Percentiles rank a stretch among this genome's conserved stretches.
phyloP scores from a whole-genome alignment of 2,329 filamentous ascomycete genomes.

The Neoascochyta sp. region DNA sequence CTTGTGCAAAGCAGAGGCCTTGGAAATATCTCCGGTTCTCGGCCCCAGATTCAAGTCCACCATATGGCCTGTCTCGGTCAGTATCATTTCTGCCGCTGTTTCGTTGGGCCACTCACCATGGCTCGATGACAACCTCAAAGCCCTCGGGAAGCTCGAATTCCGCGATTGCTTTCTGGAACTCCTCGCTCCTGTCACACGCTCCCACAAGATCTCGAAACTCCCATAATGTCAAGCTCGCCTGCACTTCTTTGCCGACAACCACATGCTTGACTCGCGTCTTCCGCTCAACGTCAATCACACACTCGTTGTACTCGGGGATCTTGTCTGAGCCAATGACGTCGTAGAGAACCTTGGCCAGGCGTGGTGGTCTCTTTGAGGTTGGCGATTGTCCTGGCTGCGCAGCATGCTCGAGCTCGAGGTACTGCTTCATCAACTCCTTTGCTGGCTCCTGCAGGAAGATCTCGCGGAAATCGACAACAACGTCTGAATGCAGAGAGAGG shows the following conservation, averaged over 20 bases:
- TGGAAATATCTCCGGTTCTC: constrained; percentile 53
- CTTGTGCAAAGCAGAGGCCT: constrained; percentile 52
- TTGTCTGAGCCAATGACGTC: constrained; percentile 53
- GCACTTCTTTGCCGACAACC: constrained; percentile 47
- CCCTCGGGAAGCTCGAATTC: constrained; percentile 54
- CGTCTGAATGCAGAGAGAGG: constrained; percentile 38
- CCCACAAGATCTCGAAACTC: constrained; percentile 35
- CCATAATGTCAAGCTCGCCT: constrained; percentile 49
- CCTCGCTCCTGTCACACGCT: constrained; percentile 50
- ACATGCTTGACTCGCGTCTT: constrained; percentile 44
- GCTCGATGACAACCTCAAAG: constrained; percentile 55
- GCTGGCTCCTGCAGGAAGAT: constrained; percentile 52
- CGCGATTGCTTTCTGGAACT: constrained; percentile 51
- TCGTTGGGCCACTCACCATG: constrained; percentile 44
- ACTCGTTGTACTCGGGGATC: constrained; percentile 54
- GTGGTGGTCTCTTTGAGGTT: constrained; percentile 44
- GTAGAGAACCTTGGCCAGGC: constrained; percentile 54
- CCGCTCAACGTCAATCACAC: constrained; percentile 48
- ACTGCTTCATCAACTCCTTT: constrained; percentile 48
- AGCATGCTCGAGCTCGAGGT: constrained; percentile 48
- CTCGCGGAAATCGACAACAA: constrained; percentile 47
- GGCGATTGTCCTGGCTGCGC: constrained; percentile 37
- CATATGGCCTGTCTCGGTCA: constrained; percentile 45
- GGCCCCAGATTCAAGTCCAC: constrained; percentile 48
- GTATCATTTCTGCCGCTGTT: no score